Evolutionary conservation across 257 asterid species (phyloP).

Genomic region (Plantago major): DNA sequence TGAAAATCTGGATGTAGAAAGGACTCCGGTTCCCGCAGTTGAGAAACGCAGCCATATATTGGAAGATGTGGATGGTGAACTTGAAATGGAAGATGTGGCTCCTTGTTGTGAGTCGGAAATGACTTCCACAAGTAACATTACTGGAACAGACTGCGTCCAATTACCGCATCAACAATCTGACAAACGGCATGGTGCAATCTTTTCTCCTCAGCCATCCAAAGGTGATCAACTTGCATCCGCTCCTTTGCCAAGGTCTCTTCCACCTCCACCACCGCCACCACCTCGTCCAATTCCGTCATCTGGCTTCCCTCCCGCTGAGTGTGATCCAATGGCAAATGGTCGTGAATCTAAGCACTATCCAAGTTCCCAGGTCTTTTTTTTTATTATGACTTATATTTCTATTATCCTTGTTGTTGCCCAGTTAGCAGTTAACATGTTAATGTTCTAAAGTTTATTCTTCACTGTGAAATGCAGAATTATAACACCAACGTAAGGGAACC

Average conservation of each 20-base stretch:
- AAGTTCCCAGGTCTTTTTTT: conserved; percentile 43
- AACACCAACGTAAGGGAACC: conserved; percentile 35
- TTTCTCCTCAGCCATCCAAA: conserved; percentile 26
- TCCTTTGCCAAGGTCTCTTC: conserved; percentile 44
- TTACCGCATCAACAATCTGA: conserved; percentile 30
- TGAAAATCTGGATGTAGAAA: conserved; percentile 42
- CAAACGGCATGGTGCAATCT: conserved; percentile 26
- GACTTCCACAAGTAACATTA: conserved; percentile 33
- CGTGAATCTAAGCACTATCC: conserved; percentile 35
- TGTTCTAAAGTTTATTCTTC: conserved; percentile 2
- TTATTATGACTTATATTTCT: background rate
- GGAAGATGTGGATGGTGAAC: conserved; percentile 94
- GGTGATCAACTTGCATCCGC: conserved; percentile 45
- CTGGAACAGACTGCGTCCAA: conserved; percentile 30
- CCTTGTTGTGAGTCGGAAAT: conserved; percentile 51
- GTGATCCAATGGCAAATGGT: conserved; percentile 31
- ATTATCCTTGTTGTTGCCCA: background rate
- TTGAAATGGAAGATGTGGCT: conserved; percentile 96
- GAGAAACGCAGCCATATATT: conserved; percentile 75
- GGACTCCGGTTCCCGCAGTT: conserved; percentile 21
- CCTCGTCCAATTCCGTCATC: conserved; percentile 30
- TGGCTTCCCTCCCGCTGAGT: conserved; percentile 30
- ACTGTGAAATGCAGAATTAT: conserved; percentile 42
- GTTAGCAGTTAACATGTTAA: background rate
- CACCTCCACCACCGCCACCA: conserved; percentile 26